Conservation (phyloP, 1,139 yeast genomes). For the Meyerozyma smithsonii region DNA sequence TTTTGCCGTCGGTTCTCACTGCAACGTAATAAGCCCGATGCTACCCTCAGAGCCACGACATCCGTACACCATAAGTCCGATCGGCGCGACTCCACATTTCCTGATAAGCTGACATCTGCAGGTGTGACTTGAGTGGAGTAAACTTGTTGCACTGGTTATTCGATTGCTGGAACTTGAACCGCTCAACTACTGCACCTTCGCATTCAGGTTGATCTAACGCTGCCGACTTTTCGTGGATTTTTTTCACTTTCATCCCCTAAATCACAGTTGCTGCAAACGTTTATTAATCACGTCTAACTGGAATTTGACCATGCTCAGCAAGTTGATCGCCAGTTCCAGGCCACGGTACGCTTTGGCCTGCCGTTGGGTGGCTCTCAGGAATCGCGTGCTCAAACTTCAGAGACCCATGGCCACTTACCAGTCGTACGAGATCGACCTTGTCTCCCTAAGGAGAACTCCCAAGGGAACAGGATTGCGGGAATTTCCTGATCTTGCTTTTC, state of each 20-base stretch:
- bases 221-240: no score
- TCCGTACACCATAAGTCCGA: slow-evolving; percentile 1
- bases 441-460: slow-evolving; percentile 27
- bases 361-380: background rate
- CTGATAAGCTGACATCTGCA: slow-evolving; percentile 1
- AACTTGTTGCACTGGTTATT: background rate
- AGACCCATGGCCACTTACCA: background rate
- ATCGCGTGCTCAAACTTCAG: background rate
- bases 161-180: background rate
- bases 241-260: background rate
- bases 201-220: no score
- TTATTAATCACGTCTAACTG: background rate
- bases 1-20: no score
- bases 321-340: background rate
- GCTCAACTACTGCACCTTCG: no score
- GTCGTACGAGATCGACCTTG: slow-evolving; percentile 32
- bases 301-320: background rate
- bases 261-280: background rate
- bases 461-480: slow-evolving; percentile 7
- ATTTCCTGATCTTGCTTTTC: slow-evolving; percentile 2
- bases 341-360: background rate
- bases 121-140: background rate
- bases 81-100: slow-evolving; percentile 3
- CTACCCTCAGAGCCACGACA: background rate
- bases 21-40: background rate